Evolutionary conservation across 257 asterid species (phyloP).

Genomic region (Solanum phureja): DNA sequence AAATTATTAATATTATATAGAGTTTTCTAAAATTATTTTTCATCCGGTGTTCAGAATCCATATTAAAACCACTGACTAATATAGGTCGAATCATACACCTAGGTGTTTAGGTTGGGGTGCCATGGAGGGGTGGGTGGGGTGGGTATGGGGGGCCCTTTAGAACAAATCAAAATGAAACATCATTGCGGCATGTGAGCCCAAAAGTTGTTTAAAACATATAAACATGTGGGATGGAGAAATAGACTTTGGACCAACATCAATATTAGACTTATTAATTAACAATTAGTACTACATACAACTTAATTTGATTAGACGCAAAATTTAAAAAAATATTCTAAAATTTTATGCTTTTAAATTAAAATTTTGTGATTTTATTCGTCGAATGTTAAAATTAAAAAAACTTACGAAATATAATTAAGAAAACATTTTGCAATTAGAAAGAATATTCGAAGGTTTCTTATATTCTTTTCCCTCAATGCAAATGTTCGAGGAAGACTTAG

Average conservation of each 20-base stretch:
- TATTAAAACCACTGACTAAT: no score
- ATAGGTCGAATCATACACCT: not conserved
- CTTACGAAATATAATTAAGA: no score
- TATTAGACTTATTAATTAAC: not conserved
- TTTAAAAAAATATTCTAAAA: no score
- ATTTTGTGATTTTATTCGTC: no score
- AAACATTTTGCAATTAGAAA: no score
- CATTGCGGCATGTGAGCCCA: not conserved
- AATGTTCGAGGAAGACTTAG: not conserved
- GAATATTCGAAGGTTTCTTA: not conserved
- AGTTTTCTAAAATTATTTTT: no score
- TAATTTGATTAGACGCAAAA: no score
- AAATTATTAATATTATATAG: no score
- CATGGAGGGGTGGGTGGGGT: not conserved
- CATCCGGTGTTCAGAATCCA: accelerated
- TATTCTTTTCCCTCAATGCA: not conserved
- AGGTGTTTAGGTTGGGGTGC: not conserved
- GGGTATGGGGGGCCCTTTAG: not conserved
- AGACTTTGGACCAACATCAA: not conserved
- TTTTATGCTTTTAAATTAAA: no score
- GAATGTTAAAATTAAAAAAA: no score
- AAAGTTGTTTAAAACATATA: not conserved
- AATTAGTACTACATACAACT: no score
- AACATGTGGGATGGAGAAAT: not conserved
- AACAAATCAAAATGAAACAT: not conserved